A percentile compares a stretch with the other conserved stretches of the same genome.
phyloP scores from a whole-genome alignment of 331 rosid genomes.

The Malus hybrid region DNA sequence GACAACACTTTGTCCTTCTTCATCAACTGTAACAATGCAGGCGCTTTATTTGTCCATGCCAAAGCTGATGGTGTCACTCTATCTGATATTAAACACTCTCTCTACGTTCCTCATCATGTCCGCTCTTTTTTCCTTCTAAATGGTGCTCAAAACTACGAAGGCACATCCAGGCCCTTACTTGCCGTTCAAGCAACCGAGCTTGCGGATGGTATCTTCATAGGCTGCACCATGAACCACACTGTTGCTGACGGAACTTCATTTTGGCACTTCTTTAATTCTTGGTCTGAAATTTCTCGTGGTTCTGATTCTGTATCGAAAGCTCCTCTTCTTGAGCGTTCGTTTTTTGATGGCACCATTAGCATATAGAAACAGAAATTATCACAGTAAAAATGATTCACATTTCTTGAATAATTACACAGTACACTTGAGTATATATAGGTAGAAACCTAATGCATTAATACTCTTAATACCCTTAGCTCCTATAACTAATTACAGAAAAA shows the following conservation, averaged over 20 bases:
- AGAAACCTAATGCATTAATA: too few relatives aligned
- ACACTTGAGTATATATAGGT: too few relatives aligned
- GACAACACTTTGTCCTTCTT: background rate
- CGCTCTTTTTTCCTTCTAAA: background rate
- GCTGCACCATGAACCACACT: background rate
- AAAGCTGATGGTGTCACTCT: background rate
- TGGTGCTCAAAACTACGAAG: background rate
- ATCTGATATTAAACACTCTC: background rate
- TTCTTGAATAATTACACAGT: too few relatives aligned
- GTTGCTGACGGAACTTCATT: slow-evolving; percentile 1
- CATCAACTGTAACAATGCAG: background rate
- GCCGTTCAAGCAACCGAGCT: slow-evolving; percentile 2
- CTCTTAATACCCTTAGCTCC: too few relatives aligned
- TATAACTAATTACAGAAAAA: too few relatives aligned
- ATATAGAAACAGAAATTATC: too few relatives aligned
- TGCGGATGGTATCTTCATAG: slow-evolving; percentile 18
- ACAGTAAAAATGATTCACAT: too few relatives aligned
- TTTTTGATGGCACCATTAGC: background rate
- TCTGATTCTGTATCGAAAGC: background rate
- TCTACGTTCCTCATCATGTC: slow-evolving; percentile 15
- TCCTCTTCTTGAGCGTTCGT: slow-evolving; percentile 17
- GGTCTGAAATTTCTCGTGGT: slow-evolving; percentile 29
- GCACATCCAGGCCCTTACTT: background rate
- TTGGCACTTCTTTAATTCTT: slow-evolving; percentile 5
- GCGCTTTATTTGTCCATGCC: slow-evolving; percentile 8